A percentile compares a stretch with the other conserved stretches of the same genome.
Conservation (phyloP, 2,329 filamentous ascomycete species). For the Peltaster fructicola region DNA sequence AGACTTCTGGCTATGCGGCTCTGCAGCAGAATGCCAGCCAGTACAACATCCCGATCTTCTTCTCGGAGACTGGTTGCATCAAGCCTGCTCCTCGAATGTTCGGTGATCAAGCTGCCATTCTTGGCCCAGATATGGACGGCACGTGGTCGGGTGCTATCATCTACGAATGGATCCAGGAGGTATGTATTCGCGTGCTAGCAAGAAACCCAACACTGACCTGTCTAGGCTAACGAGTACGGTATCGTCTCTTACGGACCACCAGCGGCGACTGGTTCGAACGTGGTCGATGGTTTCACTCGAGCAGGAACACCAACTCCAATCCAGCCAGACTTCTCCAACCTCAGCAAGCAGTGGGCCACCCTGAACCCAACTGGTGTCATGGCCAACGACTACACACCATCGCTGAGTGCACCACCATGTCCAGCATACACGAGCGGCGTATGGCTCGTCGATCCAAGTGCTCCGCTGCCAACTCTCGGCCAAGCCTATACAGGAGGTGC, state of each 20-base stretch:
- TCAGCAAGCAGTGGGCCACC: conserved; percentile 59
- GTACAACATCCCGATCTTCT: conserved; percentile 74
- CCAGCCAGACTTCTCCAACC: conserved; percentile 59
- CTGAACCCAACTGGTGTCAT: conserved; percentile 51
- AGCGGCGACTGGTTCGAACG: conserved; percentile 18
- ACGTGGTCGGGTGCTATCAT: conserved; percentile 63
- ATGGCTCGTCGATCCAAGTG: conserved; percentile 58
- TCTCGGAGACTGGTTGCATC: conserved; percentile 80
- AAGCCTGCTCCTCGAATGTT: conserved; percentile 43
- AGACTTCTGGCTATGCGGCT: conserved; percentile 48
- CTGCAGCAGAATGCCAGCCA: conserved; percentile 49
- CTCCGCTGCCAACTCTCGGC: conserved; percentile 51
- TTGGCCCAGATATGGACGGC: conserved; percentile 53
- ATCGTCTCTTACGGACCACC: conserved; percentile 49
- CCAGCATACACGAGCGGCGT: conserved; percentile 49
- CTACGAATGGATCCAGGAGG: conserved; percentile 77
- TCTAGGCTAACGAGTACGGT: conserved; percentile 68
- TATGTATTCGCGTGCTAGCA: not conserved
- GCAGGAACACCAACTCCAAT: conserved; percentile 58
- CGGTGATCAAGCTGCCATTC: conserved; percentile 58
- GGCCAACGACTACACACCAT: conserved; percentile 46
- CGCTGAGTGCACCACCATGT: conserved; percentile 46
- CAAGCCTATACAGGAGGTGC: too few relatives aligned
- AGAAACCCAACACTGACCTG: conserved; percentile 25
- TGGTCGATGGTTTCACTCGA: conserved; percentile 50